Evolutionary conservation across 768 basidiomycete species (phyloP).

Genomic region (Boletus reticuloceps): DNA sequence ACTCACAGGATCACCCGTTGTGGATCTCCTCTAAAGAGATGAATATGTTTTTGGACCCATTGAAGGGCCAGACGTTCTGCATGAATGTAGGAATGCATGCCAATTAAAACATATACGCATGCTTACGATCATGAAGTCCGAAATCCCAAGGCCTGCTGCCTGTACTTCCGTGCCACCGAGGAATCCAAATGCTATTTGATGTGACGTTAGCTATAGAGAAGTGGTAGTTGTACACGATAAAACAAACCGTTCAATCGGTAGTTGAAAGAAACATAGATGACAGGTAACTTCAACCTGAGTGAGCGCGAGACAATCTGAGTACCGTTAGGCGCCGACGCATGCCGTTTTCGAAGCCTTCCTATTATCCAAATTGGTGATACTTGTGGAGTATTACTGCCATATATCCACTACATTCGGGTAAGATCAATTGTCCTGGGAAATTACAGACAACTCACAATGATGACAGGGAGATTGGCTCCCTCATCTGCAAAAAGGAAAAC

Average conservation of each 20-base stretch:
- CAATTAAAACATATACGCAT: not conserved
- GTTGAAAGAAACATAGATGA: not conserved
- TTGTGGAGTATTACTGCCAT: no score
- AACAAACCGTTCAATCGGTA: conserved; percentile 14
- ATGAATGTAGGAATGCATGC: no score
- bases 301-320: conserved; percentile 21
- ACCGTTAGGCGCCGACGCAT: conserved; percentile 11
- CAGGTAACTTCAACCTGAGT: not conserved
- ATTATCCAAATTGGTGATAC: no score
- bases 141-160: not conserved
- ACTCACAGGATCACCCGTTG: conserved; percentile 14
- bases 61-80: not conserved
- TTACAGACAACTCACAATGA: no score
- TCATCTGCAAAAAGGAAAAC: no score
- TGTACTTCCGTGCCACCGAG: conserved; percentile 18
- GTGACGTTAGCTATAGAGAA: not conserved
- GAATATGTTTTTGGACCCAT: conserved; percentile 1
- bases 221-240: not conserved
- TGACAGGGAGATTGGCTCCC: no score
- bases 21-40: not conserved
- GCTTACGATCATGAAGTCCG: conserved; percentile 34
- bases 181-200: conserved; percentile 25
- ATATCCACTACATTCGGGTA: no score
- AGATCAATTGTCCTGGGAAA: no score
- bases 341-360: no score